A percentile compares a stretch with the other conserved stretches of the same genome.
Conservation (phyloP, 139 green algal genomes). For the Desmodesmus armatus region DNA sequence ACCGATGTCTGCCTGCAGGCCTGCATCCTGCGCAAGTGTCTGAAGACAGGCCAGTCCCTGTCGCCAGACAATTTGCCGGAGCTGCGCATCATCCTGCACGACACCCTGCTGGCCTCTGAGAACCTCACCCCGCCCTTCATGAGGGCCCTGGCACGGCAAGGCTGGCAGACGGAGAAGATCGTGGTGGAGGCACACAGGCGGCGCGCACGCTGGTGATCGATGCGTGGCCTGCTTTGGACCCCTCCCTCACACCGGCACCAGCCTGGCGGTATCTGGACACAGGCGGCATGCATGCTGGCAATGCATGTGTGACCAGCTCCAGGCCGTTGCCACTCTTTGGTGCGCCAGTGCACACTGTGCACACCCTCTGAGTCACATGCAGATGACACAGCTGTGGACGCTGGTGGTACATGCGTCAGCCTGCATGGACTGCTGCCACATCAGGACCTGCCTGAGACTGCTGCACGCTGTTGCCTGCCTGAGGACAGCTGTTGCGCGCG, state of each 20-base stretch:
- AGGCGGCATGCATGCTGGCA: not conserved
- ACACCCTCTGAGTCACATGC: too few relatives aligned
- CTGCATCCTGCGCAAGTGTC: slow-evolving; percentile 51
- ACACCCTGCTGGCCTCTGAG: slow-evolving; percentile 53
- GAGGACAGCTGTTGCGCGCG: too few relatives aligned
- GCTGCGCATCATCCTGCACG: slow-evolving; percentile 55
- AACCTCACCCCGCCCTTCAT: slow-evolving; percentile 56
- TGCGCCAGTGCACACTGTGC: too few relatives aligned
- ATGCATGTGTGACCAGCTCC: too few relatives aligned
- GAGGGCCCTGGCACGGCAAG: slow-evolving; percentile 48
- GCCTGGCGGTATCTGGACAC: too few relatives aligned
- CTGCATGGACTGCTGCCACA: too few relatives aligned
- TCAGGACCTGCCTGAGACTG: too few relatives aligned
- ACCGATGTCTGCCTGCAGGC: too few relatives aligned
- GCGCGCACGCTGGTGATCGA: slow-evolving; percentile 60
- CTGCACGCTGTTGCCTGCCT: too few relatives aligned
- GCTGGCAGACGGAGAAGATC: slow-evolving; percentile 63
- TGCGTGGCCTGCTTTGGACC: not conserved
- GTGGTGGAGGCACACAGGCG: slow-evolving; percentile 62
- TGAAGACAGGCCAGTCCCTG: slow-evolving; percentile 20
- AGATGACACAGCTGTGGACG: too few relatives aligned
- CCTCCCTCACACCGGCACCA: not conserved
- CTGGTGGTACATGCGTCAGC: too few relatives aligned
- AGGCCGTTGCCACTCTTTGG: too few relatives aligned
- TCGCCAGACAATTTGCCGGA: slow-evolving; percentile 41